Evolutionary conservation across 169 alveolate species (phyloP).

Genomic region (Fabrea salina): DNA sequence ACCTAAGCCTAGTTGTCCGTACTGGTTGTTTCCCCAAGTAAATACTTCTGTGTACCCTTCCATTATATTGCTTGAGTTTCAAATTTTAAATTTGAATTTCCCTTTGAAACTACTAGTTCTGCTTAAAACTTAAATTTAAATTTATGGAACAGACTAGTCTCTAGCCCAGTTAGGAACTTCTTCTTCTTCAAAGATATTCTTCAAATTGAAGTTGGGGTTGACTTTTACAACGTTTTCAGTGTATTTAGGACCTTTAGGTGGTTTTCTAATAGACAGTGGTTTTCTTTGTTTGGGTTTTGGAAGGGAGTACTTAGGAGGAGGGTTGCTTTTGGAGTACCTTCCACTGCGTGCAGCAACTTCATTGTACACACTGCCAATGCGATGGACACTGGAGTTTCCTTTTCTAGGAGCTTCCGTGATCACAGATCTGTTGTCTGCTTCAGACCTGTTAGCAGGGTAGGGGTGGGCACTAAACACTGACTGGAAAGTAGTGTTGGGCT

Average conservation of each 20-base stretch:
- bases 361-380: neutral
- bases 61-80: no score
- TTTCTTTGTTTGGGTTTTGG: neutral
- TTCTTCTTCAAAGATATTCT: slow-evolving; percentile 8
- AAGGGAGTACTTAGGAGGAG: neutral
- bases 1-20: slow-evolving; percentile 56
- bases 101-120: no score
- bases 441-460: neutral
- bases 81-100: no score
- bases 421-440: neutral
- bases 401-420: neutral
- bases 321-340: neutral
- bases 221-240: slow-evolving; percentile 7
- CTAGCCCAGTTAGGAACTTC: neutral
- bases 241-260: neutral
- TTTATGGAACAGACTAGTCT: no score
- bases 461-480: slow-evolving; percentile 5
- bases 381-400: neutral
- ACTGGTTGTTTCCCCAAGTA: slow-evolving; percentile 55
- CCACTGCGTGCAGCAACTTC: slow-evolving; percentile 4
- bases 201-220: slow-evolving; percentile 28
- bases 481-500: no score
- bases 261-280: neutral
- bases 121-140: no score
- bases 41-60: slow-evolving; percentile 50